Conservation (phyloP, 192 early-diverging fungal genomes). For the Coemansia sp. region DNA sequence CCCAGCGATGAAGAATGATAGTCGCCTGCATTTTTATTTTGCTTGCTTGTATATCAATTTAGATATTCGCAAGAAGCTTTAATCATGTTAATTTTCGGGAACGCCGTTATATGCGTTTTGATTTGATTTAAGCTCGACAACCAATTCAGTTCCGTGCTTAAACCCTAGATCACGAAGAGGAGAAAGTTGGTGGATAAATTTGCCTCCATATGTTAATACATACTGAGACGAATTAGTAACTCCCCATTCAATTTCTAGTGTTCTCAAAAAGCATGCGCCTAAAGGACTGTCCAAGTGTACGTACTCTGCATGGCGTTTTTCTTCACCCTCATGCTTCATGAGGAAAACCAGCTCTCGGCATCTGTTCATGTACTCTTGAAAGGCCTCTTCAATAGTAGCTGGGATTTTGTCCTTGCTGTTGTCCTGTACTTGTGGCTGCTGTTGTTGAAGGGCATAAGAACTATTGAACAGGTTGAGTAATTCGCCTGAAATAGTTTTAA, state of each 20-base stretch:
- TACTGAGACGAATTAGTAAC: too few relatives aligned
- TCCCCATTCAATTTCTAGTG: too few relatives aligned
- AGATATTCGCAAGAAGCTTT: not conserved
- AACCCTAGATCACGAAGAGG: too few relatives aligned
- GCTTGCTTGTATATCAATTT: not conserved
- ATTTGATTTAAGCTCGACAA: not conserved
- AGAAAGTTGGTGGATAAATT: too few relatives aligned
- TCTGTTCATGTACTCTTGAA: not conserved
- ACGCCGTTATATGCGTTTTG: not conserved
- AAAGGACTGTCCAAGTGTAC: not conserved
- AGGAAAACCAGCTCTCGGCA: not conserved
- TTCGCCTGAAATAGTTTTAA: not conserved
- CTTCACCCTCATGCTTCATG: not conserved
- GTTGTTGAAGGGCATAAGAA: too few relatives aligned
- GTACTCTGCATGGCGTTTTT: not conserved
- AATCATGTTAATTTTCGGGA: not conserved
- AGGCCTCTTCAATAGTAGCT: too few relatives aligned
- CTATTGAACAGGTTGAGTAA: not conserved
- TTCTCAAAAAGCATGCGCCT: not conserved
- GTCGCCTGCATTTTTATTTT: not conserved
- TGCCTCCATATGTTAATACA: too few relatives aligned
- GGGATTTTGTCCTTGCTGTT: too few relatives aligned
- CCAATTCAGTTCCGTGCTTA: not conserved
- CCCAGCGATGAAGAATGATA: not conserved
- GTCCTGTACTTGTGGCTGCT: not conserved